Percentiles rank a stretch among this genome's conserved stretches.
Evolutionary conservation across 2,329 filamentous ascomycete species (phyloP).

Genomic region (Ophiocordyceps robertsii): DNA sequence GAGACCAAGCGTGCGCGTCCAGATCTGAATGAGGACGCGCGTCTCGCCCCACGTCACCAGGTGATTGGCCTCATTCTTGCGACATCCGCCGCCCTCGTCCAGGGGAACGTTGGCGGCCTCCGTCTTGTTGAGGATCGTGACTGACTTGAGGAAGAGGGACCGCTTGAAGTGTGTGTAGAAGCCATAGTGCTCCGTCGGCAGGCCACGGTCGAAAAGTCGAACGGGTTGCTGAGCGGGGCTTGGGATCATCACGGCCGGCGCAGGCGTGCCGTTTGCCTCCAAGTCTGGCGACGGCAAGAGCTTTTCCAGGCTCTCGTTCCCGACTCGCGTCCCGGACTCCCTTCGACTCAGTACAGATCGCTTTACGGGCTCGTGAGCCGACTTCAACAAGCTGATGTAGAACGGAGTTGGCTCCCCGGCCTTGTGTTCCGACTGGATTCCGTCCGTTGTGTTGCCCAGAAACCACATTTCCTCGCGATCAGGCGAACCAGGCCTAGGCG

Average conservation of each 20-base stretch:
- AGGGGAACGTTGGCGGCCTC: constrained; percentile 26
- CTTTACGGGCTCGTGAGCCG: constrained; percentile 21
- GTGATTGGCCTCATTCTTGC: constrained; percentile 37
- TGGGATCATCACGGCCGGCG: constrained; percentile 59
- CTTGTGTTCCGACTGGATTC: constrained; percentile 50
- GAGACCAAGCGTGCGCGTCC: constrained; percentile 37
- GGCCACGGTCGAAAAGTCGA: constrained; percentile 71
- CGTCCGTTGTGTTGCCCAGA: constrained; percentile 75
- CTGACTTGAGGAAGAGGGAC: constrained; percentile 64
- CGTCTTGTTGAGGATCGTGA: constrained; percentile 31
- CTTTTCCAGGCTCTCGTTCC: constrained; percentile 15
- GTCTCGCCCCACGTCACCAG: constrained; percentile 47
- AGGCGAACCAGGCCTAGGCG: constrained; percentile 43
- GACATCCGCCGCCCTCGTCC: constrained; percentile 42
- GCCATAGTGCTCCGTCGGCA: constrained; percentile 74
- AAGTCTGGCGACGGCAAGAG: constrained; percentile 51
- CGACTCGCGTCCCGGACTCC: constrained; percentile 5
- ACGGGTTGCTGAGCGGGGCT: constrained; percentile 63
- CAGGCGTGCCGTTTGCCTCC: constrained; percentile 57
- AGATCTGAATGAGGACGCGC: constrained; percentile 51
- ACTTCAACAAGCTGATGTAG: constrained; percentile 60
- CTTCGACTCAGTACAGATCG: constrained; percentile 12
- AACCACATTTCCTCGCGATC: constrained; percentile 62
- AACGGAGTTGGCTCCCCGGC: constrained; percentile 81
- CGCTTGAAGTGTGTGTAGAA: constrained; percentile 91